Evolutionary conservation across 805 yeast genomes (phyloP).

Genomic region (Brettanomyces naardenensis): DNA sequence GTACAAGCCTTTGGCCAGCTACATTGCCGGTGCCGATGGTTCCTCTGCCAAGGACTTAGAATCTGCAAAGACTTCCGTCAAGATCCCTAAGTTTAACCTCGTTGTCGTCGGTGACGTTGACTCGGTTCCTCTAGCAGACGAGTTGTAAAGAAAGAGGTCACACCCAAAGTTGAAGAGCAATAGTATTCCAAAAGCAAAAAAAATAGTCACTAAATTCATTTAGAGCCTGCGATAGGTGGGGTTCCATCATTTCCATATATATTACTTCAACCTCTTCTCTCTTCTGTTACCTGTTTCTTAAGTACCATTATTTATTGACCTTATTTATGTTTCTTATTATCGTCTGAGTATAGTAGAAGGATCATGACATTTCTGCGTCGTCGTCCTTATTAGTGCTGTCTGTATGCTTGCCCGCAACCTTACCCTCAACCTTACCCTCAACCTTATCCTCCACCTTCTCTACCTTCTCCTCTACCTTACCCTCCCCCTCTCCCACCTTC

Average conservation of each 20-base stretch:
- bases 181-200: neutral
- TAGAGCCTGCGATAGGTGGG: too few relatives aligned
- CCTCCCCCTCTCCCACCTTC: conserved; percentile 35
- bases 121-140: conserved; percentile 82
- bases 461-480: conserved; percentile 13
- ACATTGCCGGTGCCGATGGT: conserved; percentile 33
- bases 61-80: conserved; percentile 29
- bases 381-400: neutral
- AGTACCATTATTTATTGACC: neutral
- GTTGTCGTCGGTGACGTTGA: conserved; percentile 87
- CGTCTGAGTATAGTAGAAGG: too few relatives aligned
- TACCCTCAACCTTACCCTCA: neutral
- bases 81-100: conserved; percentile 57
- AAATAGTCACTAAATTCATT: neutral
- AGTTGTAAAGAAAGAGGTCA: conserved; percentile 51
- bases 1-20: conserved; percentile 48
- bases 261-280: too few relatives aligned
- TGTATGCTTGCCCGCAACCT: neutral
- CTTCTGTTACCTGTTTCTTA: neutral
- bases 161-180: too few relatives aligned
- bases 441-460: neutral
- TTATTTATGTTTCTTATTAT: too few relatives aligned
- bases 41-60: conserved; percentile 19
- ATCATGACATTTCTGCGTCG: too few relatives aligned
- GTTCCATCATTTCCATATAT: too few relatives aligned